These are phyloP conservation scores for Fermentozyma sake DNA, from an alignment of 1,139 yeast species.

Conservation along the genomic window DNA sequence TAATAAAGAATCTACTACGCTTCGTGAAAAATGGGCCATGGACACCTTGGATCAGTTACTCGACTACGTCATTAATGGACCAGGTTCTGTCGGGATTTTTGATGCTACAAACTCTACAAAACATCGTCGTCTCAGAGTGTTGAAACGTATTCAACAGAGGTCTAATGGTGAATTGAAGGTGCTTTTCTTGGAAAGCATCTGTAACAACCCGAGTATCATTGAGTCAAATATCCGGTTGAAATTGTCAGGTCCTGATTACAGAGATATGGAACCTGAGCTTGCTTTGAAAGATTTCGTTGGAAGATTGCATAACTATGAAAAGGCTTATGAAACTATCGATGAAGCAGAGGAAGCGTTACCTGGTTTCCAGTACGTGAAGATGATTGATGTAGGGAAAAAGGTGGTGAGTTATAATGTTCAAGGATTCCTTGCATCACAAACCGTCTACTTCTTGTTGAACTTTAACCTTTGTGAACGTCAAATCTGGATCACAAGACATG, in stretches of 20 bases:
- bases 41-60: conserved; percentile 83
- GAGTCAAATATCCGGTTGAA: conserved; percentile 81
- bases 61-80: conserved; percentile 73
- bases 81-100: conserved; percentile 90
- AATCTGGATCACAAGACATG: conserved; percentile 94
- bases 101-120: conserved; percentile 94
- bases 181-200: conserved; percentile 79
- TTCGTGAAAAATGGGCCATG: conserved; percentile 94
- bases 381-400: conserved; percentile 94
- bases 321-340: conserved; percentile 86
- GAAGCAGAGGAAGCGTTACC: conserved; percentile 55
- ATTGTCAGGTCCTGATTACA: conserved; percentile 90
- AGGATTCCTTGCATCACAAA: conserved; percentile 91
- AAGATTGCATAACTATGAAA: conserved; percentile 77
- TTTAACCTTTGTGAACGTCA: conserved; percentile 88
- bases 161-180: conserved; percentile 75
- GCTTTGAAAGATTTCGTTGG: conserved; percentile 82
- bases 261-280: conserved; percentile 73
- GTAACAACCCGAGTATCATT: conserved; percentile 72
- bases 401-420: conserved; percentile 88
- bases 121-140: conserved; percentile 62
- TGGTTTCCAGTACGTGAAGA: conserved; percentile 80
- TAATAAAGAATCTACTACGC: conserved; percentile 56
- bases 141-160: conserved; percentile 66
- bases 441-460: conserved; percentile 83